A percentile compares a stretch with the other conserved stretches of the same genome.
These are phyloP conservation scores for Adenanthera pavonina DNA, from an alignment of 306 rosid genomes.

Conservation along the genomic window DNA sequence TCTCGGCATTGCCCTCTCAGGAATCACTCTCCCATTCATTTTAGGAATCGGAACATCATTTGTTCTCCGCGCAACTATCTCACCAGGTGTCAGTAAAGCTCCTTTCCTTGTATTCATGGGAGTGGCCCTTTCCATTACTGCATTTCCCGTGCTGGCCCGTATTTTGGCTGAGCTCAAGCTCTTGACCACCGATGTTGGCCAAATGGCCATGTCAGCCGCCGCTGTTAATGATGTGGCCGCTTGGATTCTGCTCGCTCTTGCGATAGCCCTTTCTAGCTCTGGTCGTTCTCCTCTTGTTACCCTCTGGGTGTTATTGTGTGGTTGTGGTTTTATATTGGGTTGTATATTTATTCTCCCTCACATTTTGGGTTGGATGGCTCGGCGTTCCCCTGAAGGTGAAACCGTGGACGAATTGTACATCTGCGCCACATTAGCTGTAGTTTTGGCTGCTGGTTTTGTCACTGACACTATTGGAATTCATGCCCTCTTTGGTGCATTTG, in stretches of 20 bases:
- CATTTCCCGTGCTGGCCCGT: slow-evolving; percentile 80
- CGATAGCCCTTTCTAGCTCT: slow-evolving; percentile 61
- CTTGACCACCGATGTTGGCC: slow-evolving; percentile 64
- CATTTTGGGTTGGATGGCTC: slow-evolving; percentile 56
- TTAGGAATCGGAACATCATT: slow-evolving; percentile 75
- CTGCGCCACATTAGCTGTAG: slow-evolving; percentile 57
- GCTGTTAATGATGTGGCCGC: slow-evolving; percentile 83
- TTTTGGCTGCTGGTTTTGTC: slow-evolving; percentile 64
- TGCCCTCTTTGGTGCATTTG: slow-evolving; percentile 78
- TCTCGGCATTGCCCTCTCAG: slow-evolving; percentile 61
- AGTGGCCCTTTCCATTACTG: slow-evolving; percentile 77
- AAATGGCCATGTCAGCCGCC: slow-evolving; percentile 81
- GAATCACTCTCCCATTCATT: slow-evolving; percentile 65
- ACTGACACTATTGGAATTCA: slow-evolving; percentile 76
- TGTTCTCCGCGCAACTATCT: slow-evolving; percentile 54
- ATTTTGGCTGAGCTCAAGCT: slow-evolving; percentile 77
- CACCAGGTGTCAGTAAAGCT: slow-evolving; percentile 52
- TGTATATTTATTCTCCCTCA: slow-evolving; percentile 41
- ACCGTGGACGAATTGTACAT: slow-evolving; percentile 55
- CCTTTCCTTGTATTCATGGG: slow-evolving; percentile 78
- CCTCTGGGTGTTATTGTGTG: slow-evolving; percentile 65
- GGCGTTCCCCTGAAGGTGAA: slow-evolving; percentile 61
- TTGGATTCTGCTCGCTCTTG: slow-evolving; percentile 80
- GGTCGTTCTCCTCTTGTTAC: slow-evolving; percentile 52
- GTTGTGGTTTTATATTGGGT: slow-evolving; percentile 42